Base-by-base conservation (phyloP, 495 filamentous ascomycete genomes). In the Peziza echinospora region DNA sequence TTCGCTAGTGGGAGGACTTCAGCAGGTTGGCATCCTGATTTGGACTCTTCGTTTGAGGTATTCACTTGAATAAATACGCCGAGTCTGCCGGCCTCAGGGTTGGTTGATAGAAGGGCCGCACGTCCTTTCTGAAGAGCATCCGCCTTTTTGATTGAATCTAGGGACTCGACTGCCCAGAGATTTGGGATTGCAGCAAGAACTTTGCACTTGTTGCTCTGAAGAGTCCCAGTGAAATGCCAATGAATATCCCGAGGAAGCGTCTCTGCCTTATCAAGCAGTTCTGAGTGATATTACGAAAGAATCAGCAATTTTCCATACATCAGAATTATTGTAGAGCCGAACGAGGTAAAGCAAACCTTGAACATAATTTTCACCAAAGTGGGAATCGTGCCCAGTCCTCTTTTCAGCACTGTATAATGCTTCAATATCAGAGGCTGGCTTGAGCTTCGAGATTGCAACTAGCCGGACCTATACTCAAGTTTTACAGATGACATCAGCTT, bases 321-420 rank as follows among this genome's bases (percentile, higher is more conserved):
- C 21, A 7, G 40, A 16, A 25, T 9, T 9, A 1, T 45, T 23
- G n/a, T 21, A 16, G 42, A 21, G 21, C 43, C 16, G n/a, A 46
- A 44, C 22, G 6, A 19, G 46, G 17, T 11, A 9, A 37, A 28
- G 43, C 52, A 16, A 47, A 43, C 57, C 57, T 64, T 94, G 85
- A 11, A 81, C 70, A 67, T 97, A 97, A 66, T 97, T 97, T 64
- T 97, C 89, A 51, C 89, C 89, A 62, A 94, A 94, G 63, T 96
- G 84, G n/a, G 41, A 23, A 44, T 67, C 53, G 37, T 93, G 86
- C 0, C 60, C 51, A 17, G 66, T 61, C 24, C 42, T 19, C 24
- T 47, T 59, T 0, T 70, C 67, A 1, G 69, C 54, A 48, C 73
- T 65, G 65, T 91, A 78, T 2, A 97, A 70, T 43, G 82, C 76